Conservation (phyloP, 2,329 filamentous ascomycete species). For the Teratosphaeria viscida region DNA sequence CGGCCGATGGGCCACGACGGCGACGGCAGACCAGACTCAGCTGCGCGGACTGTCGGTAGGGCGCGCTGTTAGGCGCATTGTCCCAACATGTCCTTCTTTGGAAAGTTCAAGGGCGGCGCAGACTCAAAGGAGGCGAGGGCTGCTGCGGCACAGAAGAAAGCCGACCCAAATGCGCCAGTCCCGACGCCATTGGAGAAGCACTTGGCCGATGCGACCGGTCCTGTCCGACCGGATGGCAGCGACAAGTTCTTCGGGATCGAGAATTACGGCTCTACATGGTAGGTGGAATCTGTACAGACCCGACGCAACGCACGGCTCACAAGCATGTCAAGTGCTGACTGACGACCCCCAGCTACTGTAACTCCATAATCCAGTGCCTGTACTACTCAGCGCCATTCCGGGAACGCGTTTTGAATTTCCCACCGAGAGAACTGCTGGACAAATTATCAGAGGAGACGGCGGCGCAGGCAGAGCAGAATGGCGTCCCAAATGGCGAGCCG, state of each 20-base stretch:
- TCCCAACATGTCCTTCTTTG: conserved; percentile 43
- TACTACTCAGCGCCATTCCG: conserved; percentile 94
- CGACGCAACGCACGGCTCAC: neutral
- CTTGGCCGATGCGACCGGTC: conserved; percentile 70
- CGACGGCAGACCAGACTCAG: neutral
- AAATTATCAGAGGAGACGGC: conserved; percentile 35
- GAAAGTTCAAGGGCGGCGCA: conserved; percentile 40
- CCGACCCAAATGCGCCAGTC: conserved; percentile 47
- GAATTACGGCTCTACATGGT: conserved; percentile 99
- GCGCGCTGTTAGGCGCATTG: neutral
- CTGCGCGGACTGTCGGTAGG: neutral
- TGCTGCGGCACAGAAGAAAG: conserved; percentile 43
- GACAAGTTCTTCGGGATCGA: conserved; percentile 98
- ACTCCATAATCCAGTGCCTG: conserved; percentile 93
- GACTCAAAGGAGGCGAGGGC: conserved; percentile 27
- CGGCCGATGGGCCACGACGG: neutral
- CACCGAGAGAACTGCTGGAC: conserved; percentile 59
- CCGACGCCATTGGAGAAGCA: conserved; percentile 59
- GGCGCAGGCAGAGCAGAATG: neutral
- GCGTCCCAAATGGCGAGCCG: conserved; percentile 13
- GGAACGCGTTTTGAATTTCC: conserved; percentile 87
- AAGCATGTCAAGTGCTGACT: neutral
- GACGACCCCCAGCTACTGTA: conserved; percentile 65
- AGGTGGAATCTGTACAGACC: conserved; percentile 25
- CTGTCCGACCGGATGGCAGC: conserved; percentile 74